These are phyloP conservation scores for Metarhizium sp. DNA, from an alignment of 2,329 filamentous ascomycete genomes.

Conservation along the genomic window DNA sequence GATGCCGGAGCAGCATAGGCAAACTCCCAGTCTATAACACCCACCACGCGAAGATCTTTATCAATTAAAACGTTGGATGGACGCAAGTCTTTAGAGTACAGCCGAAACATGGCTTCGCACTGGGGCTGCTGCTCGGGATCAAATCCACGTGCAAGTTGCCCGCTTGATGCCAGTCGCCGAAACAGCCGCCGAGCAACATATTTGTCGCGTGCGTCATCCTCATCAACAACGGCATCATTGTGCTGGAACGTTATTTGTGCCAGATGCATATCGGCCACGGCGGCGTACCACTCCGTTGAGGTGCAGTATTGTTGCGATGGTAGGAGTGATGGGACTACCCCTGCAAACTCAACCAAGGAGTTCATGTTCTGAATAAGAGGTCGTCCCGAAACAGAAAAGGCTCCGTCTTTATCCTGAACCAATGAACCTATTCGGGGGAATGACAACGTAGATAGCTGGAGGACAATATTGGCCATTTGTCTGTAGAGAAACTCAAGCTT, in stretches of 20 bases:
- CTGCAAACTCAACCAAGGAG: constrained; percentile 15
- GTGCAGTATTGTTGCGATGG: constrained; percentile 12
- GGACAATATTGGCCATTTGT: constrained; percentile 30
- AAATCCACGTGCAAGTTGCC: no score
- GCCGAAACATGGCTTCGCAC: constrained; percentile 12
- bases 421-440: constrained; percentile 30
- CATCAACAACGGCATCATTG: constrained; percentile 24
- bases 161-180: constrained; percentile 13
- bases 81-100: constrained; percentile 24
- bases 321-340: constrained; percentile 9
- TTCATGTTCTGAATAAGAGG: constrained; percentile 32
- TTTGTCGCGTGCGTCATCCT: constrained; percentile 20
- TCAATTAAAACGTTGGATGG: constrained; percentile 23
- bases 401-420: constrained; percentile 13
- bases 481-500: constrained; percentile 25
- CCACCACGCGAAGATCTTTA: constrained; percentile 16
- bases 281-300: constrained; percentile 20
- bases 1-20: constrained; percentile 23
- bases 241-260: constrained; percentile 25
- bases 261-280: constrained; percentile 26
- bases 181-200: constrained; percentile 21
- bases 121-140: no score
- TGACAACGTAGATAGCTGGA: constrained; percentile 26
- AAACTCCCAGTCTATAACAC: constrained; percentile 32
- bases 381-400: constrained; percentile 18